Base-by-base conservation (phyloP, 2,329 filamentous ascomycete genomes). In the Epichloe sp. region DNA sequence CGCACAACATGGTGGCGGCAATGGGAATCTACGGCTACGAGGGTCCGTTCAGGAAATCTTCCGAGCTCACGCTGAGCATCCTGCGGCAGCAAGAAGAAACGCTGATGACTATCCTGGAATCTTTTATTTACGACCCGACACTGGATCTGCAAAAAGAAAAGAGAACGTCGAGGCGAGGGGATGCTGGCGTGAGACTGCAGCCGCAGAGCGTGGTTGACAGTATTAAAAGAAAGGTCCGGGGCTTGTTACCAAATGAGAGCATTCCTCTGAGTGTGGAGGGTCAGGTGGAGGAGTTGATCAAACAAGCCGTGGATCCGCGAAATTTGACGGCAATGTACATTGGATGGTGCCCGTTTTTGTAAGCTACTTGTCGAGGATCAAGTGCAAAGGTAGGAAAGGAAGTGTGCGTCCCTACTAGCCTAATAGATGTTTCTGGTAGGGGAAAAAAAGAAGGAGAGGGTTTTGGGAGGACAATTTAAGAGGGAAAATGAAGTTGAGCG, bases 1-100 rank as follows among this genome's bases (percentile, higher is more conserved):
- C 93, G 4, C 91, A 96, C 74, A 98, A 98, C 69, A 97, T 98
- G 91, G 81, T 94, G 37, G 88, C 95, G 56, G 94, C 93, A 11
- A 97, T 98, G 82, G 93, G 93, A 5, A 83, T 94, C 21, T 91
- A 94, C 63, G 88, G 90, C 54, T 88, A 93, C 64, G 93, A 97
- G 66, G 87, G 93, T 0, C 90, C 93, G 0, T 99, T 96, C 68
- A 79, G 90, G 42, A 86, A 87, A 61, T 91, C 88, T 47, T 91
- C 86, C 54, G 94, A 98, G 68, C 76, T 97, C 54, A 95, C 89
- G 11, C 76, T 97, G 54, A 76, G 79, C 43, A 82, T 96, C 31
- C 75, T 97, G 10, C 79, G 93, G 1, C 86, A 94, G 65, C 89
- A 96, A 62, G 86, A 96, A 66, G 94, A 98, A 68, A 95, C 91